A percentile compares a stretch with the other conserved stretches of the same genome.
Conservation (phyloP, 306 rosid species). For the Datisca glomerata region DNA sequence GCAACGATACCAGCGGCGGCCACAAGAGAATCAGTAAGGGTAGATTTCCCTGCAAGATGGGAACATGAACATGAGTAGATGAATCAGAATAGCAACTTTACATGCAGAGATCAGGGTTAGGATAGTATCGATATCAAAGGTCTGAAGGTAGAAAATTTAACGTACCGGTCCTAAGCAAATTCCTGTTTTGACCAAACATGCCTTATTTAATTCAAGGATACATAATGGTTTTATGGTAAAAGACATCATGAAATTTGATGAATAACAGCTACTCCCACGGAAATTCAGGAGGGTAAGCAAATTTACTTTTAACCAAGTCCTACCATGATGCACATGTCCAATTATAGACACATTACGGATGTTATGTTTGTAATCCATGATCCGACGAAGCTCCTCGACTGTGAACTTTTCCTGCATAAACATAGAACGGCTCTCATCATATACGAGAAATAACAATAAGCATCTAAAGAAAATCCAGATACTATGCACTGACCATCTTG, state of each 20-base stretch:
- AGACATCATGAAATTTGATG: too few species aligned
- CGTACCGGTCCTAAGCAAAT: too few species aligned
- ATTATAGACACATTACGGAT: constrained; percentile 96
- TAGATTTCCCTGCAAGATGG: constrained; percentile 41
- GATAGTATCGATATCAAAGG: too few species aligned
- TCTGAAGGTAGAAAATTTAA: too few species aligned
- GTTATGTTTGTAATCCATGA: constrained; percentile 79
- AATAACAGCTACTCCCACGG: too few species aligned
- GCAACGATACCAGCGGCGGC: constrained; percentile 98
- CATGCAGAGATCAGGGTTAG: too few species aligned
- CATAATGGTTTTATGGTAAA: too few species aligned
- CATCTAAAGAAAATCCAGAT: neutral
- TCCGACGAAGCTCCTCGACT: constrained; percentile 76
- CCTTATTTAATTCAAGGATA: too few species aligned
- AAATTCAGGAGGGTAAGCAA: too few species aligned
- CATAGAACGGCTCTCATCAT: too few species aligned
- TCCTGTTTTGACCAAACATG: too few species aligned
- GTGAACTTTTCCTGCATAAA: constrained; percentile 96
- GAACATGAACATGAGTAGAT: neutral
- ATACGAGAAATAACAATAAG: neutral
- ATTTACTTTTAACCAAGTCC: neutral
- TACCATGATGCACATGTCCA: constrained; percentile 92
- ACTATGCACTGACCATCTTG: constrained; percentile 45
- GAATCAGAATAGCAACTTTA: neutral
- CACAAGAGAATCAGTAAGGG: constrained; percentile 85